Evolutionary conservation across 2,329 filamentous ascomycete species (phyloP).

Genomic region (Leptographium wingfieldii): DNA sequence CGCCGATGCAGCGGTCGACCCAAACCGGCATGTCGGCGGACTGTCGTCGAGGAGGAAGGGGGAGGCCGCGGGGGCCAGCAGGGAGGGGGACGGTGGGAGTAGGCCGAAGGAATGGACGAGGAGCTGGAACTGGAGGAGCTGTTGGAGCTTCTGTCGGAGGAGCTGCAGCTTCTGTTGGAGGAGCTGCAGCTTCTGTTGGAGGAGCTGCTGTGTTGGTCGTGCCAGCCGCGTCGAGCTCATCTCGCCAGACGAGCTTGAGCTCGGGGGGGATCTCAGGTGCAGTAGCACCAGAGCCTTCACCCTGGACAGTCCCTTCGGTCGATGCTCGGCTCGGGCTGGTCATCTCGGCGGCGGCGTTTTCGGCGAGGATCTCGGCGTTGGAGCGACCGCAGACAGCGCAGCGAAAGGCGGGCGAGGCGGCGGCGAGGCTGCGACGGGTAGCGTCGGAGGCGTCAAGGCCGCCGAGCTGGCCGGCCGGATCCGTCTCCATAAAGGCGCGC

Average conservation of each 20-base stretch:
- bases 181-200: background rate
- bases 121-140: background rate
- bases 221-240: conserved; percentile 39
- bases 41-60: background rate
- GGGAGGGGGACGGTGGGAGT: background rate
- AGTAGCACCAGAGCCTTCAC: background rate
- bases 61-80: background rate
- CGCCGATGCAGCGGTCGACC: conserved; percentile 72
- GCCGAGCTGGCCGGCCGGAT: conserved; percentile 76
- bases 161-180: background rate
- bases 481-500: conserved; percentile 85
- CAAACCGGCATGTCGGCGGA: conserved; percentile 39
- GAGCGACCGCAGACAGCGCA: conserved; percentile 59
- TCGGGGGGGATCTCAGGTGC: conserved; percentile 31
- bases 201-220: background rate
- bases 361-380: conserved; percentile 62
- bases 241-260: conserved; percentile 56
- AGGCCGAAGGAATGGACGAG: background rate
- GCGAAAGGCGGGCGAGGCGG: conserved; percentile 49
- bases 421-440: conserved; percentile 57
- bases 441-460: conserved; percentile 66
- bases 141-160: background rate
- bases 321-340: background rate
- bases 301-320: no score
- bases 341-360: conserved; percentile 48